Percentiles rank a stretch among this genome's conserved stretches.
phyloP scores from a whole-genome alignment of 805 yeast genomes.

The Groenewaldozyma salmanticensis region DNA sequence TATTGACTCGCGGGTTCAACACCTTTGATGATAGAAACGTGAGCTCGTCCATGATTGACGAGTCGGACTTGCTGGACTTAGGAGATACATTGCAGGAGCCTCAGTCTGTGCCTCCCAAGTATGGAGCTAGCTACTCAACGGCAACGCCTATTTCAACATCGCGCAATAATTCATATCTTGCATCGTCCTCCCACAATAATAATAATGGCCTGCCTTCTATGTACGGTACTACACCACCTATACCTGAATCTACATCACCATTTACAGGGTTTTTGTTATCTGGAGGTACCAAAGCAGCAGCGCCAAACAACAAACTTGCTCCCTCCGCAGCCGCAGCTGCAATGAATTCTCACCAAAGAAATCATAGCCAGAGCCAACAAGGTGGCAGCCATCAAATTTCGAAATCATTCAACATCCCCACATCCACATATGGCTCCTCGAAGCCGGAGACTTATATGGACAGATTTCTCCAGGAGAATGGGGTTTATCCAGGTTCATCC shows the following conservation, averaged over 20 bases:
- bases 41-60: constrained; percentile 15
- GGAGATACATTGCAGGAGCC: constrained; percentile 10
- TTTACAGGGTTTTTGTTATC: constrained; percentile 20
- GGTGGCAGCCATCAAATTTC: constrained; percentile 1
- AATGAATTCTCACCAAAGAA: background rate
- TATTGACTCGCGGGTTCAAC: background rate
- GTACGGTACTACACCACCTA: constrained; percentile 20
- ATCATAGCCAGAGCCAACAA: background rate
- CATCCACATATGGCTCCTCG: too few species aligned
- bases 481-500: constrained; percentile 5
- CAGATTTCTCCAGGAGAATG: constrained; percentile 20
- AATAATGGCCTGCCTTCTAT: background rate
- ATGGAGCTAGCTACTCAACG: background rate
- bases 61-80: constrained; percentile 19
- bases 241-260: constrained; percentile 22
- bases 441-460: constrained; percentile 16
- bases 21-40: constrained; percentile 3
- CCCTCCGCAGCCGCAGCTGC: background rate
- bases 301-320: background rate
- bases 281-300: too few species aligned
- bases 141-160: too few species aligned
- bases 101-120: background rate
- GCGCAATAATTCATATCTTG: too few species aligned
- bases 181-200: too few species aligned
- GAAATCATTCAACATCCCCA: constrained; percentile 2